Evolutionary conservation across 1,139 yeast genomes (phyloP).

Genomic region (Hyphopichia buzzinii): DNA sequence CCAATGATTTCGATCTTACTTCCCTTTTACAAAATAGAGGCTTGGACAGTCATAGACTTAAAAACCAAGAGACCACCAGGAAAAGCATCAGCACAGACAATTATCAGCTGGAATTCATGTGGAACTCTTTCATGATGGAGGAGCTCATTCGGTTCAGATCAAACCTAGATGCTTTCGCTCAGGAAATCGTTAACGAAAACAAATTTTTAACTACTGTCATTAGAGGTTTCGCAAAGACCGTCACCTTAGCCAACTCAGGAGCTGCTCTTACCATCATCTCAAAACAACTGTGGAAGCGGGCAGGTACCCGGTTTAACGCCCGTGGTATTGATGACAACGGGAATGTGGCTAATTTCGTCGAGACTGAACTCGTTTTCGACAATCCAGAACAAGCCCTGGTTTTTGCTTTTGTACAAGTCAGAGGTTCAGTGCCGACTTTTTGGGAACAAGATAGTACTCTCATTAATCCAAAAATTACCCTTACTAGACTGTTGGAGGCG

Average conservation of each 20-base stretch:
- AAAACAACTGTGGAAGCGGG: conserved; percentile 91
- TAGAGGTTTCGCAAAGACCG: conserved; percentile 90
- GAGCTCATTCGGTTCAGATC: conserved; percentile 76
- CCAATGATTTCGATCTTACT: conserved; percentile 89
- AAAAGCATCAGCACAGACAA: conserved; percentile 38
- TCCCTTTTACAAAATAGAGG: conserved; percentile 77
- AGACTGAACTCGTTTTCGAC: conserved; percentile 78
- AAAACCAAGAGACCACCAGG: conserved; percentile 19
- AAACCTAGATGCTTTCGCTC: conserved; percentile 60
- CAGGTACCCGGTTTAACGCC: conserved; percentile 92
- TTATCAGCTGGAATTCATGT: conserved; percentile 85
- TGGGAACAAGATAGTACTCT: conserved; percentile 96
- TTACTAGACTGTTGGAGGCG: conserved; percentile 87
- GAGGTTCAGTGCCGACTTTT: conserved; percentile 95
- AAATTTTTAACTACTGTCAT: conserved; percentile 87
- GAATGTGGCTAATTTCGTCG: conserved; percentile 93
- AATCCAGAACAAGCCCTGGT: conserved; percentile 44
- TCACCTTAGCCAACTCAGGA: conserved; percentile 48
- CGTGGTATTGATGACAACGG: conserved; percentile 97
- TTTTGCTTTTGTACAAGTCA: conserved; percentile 78
- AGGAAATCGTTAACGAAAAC: conserved; percentile 62
- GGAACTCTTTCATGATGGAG: conserved; percentile 91
- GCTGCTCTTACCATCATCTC: conserved; percentile 80
- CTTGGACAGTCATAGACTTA: conserved; percentile 25
- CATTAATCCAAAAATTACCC: conserved; percentile 79